These are phyloP conservation scores for Cladosporium cucumerinum DNA, from an alignment of 2,329 filamentous ascomycete species.

Conservation along the genomic window DNA sequence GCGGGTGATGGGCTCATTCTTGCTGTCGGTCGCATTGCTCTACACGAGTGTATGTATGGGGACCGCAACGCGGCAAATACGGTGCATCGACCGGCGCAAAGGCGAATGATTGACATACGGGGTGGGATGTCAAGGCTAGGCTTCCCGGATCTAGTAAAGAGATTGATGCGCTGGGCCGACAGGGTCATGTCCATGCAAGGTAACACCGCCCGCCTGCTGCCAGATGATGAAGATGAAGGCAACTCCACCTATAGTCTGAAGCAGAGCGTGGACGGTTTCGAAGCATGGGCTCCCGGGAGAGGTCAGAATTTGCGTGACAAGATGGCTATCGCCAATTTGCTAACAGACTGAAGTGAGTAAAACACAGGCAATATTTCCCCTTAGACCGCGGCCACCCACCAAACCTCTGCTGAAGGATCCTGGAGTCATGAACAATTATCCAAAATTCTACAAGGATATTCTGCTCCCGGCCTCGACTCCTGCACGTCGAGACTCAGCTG, in stretches of 20 bases:
- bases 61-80: slow-evolving; percentile 29
- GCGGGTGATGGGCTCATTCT: slow-evolving; percentile 28
- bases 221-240: slow-evolving; percentile 28
- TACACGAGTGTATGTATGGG: slow-evolving; percentile 36
- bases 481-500: slow-evolving; percentile 8
- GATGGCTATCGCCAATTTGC: slow-evolving; percentile 29
- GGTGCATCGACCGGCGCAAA: slow-evolving; percentile 34
- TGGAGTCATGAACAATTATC: background rate
- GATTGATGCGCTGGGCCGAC: slow-evolving; percentile 35
- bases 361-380: background rate
- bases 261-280: slow-evolving; percentile 30
- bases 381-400: background rate
- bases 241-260: slow-evolving; percentile 24
- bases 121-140: slow-evolving; percentile 31
- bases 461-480: background rate
- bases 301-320: slow-evolving; percentile 29
- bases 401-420: background rate
- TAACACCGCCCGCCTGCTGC: slow-evolving; percentile 29
- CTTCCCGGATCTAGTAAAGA: slow-evolving; percentile 33
- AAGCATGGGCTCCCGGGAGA: slow-evolving; percentile 31
- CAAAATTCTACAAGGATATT: slow-evolving; percentile 13
- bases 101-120: slow-evolving; percentile 33
- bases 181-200: slow-evolving; percentile 33
- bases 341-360: slow-evolving; percentile 18
- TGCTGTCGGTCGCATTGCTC: slow-evolving; percentile 34